phyloP scores from a whole-genome alignment of 257 asterid species.

The Nicotiana otophora region DNA sequence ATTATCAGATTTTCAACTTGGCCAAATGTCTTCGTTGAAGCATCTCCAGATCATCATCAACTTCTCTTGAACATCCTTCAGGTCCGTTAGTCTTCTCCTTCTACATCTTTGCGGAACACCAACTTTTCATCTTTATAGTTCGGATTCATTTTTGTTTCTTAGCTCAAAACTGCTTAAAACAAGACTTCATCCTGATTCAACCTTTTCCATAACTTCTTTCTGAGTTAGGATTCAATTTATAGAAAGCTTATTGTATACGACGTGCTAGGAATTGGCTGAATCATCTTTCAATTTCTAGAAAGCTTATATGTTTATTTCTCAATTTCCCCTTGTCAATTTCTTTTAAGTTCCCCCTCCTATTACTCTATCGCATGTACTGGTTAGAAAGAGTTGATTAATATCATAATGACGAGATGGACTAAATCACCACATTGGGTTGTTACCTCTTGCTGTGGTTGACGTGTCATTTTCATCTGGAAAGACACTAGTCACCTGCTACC shows the following conservation, averaged over 20 bases:
- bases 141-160: background rate
- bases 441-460: background rate
- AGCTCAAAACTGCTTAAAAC: background rate
- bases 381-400: background rate
- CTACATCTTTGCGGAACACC: background rate
- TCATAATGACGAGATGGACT: background rate
- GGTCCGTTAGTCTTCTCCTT: background rate
- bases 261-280: background rate
- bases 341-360: background rate
- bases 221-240: background rate
- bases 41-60: background rate
- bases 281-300: background rate
- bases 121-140: background rate
- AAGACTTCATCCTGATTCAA: background rate
- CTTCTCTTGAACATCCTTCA: constrained; percentile 4
- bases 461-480: background rate
- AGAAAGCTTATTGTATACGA: background rate
- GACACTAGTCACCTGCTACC: background rate
- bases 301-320: background rate
- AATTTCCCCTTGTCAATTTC: background rate
- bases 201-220: background rate
- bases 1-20: background rate
- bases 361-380: background rate
- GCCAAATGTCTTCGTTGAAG: background rate
- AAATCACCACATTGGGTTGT: background rate